Evolutionary conservation across 2,329 filamentous ascomycete genomes (phyloP).

Genomic region (Thermothelomyces thermophilus): DNA sequence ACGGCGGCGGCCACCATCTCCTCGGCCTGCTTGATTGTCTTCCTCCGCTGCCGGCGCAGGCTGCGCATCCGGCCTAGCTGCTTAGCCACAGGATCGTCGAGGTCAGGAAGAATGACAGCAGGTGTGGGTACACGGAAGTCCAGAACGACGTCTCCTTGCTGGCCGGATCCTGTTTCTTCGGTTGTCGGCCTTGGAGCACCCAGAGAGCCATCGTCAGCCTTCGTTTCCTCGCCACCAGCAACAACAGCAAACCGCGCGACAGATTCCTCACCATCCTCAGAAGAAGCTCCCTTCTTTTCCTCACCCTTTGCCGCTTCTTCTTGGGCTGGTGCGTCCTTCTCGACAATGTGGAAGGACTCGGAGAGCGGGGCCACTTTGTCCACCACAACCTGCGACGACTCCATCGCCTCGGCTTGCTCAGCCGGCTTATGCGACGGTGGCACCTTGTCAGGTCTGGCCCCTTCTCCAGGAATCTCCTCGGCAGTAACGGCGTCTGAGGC

Average conservation of each 20-base stretch:
- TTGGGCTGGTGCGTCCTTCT: conserved; percentile 20
- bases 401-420: conserved; percentile 15
- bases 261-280: conserved; percentile 25
- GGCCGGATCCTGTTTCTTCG: conserved; percentile 18
- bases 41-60: conserved; percentile 39
- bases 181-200: conserved; percentile 21
- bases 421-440: conserved; percentile 1
- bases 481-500: background rate
- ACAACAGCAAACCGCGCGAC: conserved; percentile 17
- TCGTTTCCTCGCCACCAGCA: conserved; percentile 21
- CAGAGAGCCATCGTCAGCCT: conserved; percentile 23
- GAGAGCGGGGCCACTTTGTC: conserved; percentile 23
- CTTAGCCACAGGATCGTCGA: conserved; percentile 34
- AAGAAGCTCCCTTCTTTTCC: conserved; percentile 20
- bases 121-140: conserved; percentile 40
- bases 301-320: conserved; percentile 21
- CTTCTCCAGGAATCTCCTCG: conserved; percentile 6
- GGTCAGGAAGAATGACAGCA: conserved; percentile 40
- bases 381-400: conserved; percentile 19
- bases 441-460: background rate
- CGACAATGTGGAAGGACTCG: conserved; percentile 26
- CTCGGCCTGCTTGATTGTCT: conserved; percentile 42
- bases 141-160: conserved; percentile 24
- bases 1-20: conserved; percentile 49
- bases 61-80: conserved; percentile 37